Evolutionary conservation across 345 rosid species (phyloP).

Genomic region (Streptanthus diversifolius): DNA sequence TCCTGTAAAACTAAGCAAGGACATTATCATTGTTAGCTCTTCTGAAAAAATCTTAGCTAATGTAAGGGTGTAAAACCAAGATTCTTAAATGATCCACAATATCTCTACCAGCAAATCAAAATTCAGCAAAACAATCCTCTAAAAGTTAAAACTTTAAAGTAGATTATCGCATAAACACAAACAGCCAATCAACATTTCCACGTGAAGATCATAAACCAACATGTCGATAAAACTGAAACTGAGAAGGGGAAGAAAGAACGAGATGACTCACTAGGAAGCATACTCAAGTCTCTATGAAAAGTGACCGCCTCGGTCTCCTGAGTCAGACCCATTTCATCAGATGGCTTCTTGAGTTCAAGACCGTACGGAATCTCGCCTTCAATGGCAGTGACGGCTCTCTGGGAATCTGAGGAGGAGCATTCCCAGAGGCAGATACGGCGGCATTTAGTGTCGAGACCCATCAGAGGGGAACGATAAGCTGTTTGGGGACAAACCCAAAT

Average conservation of each 20-base stretch:
- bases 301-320: slow-evolving; percentile 33
- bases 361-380: slow-evolving; percentile 55
- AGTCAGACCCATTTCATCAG: slow-evolving; percentile 39
- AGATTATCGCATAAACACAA: not conserved
- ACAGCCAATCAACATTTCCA: slow-evolving; percentile 25
- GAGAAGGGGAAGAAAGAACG: not conserved
- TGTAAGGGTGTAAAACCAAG: slow-evolving; percentile 9
- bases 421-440: slow-evolving; percentile 46
- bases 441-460: slow-evolving; percentile 34
- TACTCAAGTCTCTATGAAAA: slow-evolving; percentile 69
- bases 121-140: not conserved
- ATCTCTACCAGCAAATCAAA: not conserved
- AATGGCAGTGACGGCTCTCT: slow-evolving; percentile 51
- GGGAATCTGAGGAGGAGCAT: slow-evolving; percentile 42
- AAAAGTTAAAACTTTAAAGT: not conserved
- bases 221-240: not conserved
- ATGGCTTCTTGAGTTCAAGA: slow-evolving; percentile 39
- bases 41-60: not conserved
- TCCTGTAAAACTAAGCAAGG: not conserved
- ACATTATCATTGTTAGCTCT: slow-evolving; percentile 10
- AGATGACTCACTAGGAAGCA: slow-evolving; percentile 79
- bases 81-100: slow-evolving; percentile 7
- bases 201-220: not conserved
- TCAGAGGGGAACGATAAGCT: slow-evolving; percentile 30
- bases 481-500: slow-evolving; percentile 50